These are phyloP conservation scores for Spergularia bocconei DNA, from an alignment of 148 eudicot genomes.

Conservation along the genomic window DNA sequence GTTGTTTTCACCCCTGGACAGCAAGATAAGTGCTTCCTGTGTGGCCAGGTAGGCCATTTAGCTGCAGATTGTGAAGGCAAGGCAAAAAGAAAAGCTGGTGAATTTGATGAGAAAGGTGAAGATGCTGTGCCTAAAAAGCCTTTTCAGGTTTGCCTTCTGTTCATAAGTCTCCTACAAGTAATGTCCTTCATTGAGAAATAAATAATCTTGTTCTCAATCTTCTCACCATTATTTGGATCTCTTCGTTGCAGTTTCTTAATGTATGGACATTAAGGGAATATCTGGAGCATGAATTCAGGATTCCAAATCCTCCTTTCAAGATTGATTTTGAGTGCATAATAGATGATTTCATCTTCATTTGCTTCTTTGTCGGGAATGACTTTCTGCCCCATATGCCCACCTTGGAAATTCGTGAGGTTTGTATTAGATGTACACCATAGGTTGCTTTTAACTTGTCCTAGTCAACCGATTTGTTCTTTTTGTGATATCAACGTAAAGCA, in stretches of 20 bases:
- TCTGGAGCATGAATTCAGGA: constrained; percentile 78
- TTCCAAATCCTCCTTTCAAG: constrained; percentile 62
- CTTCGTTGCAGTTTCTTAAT: constrained; percentile 75
- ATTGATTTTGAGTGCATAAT: constrained; percentile 79
- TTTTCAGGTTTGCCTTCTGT: constrained; percentile 58
- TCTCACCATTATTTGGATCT: constrained; percentile 16
- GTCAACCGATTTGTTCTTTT: not conserved
- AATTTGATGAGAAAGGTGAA: constrained; percentile 80
- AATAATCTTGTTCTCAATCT: constrained; percentile 7
- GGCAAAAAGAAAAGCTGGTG: constrained; percentile 91
- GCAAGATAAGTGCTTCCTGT: constrained; percentile 84
- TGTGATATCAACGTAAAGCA: not conserved
- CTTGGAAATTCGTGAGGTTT: constrained; percentile 93
- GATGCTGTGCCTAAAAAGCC: constrained; percentile 68
- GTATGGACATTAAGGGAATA: constrained; percentile 93
- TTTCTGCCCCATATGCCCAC: constrained; percentile 99
- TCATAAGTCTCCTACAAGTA: not conserved
- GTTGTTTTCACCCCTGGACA: constrained; percentile 81
- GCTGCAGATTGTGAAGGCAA: constrained; percentile 91
- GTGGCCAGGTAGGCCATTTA: constrained; percentile 94
- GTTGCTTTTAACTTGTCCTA: not conserved
- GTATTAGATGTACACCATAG: constrained; percentile 15
- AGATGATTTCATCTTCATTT: constrained; percentile 93
- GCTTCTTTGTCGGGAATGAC: constrained; percentile 98
- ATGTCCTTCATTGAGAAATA: not conserved